These are phyloP conservation scores for Penicillium paneum DNA, from an alignment of 2,329 filamentous ascomycete genomes.

Conservation along the genomic window DNA sequence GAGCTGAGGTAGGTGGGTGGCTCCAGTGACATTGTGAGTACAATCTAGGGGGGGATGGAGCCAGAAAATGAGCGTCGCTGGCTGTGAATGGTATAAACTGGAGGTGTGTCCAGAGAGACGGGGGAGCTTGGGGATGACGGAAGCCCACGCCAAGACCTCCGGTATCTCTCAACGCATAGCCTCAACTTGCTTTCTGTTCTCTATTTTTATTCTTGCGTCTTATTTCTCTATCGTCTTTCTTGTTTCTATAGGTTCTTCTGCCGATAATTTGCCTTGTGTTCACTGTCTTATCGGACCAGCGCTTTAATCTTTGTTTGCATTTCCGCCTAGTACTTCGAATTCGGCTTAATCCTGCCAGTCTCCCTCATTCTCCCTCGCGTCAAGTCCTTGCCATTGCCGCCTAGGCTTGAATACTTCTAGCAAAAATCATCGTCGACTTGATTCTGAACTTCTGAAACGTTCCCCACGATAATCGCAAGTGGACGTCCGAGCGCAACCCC, in stretches of 20 bases:
- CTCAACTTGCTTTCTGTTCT: slow-evolving; percentile 6
- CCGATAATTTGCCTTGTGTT: neutral
- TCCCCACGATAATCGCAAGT: neutral
- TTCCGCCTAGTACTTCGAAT: slow-evolving; percentile 11
- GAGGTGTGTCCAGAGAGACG: slow-evolving; percentile 15
- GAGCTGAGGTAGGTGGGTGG: slow-evolving; percentile 83
- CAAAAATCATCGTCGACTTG: neutral
- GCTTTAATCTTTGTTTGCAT: slow-evolving; percentile 9
- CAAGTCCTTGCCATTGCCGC: neutral
- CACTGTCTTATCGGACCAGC: neutral
- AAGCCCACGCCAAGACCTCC: slow-evolving; percentile 26
- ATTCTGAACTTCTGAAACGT: neutral
- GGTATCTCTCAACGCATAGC: slow-evolving; percentile 12
- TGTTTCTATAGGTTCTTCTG: neutral
- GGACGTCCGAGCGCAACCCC: slow-evolving; percentile 15
- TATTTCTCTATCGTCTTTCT: slow-evolving; percentile 1
- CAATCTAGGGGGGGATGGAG: slow-evolving; percentile 7
- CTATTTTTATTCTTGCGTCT: neutral
- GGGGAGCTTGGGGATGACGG: slow-evolving; percentile 26
- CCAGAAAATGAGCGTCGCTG: slow-evolving; percentile 8
- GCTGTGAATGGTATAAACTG: slow-evolving; percentile 5
- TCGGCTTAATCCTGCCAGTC: slow-evolving; percentile 2
- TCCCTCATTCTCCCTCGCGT: slow-evolving; percentile 3
- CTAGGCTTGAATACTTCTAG: neutral
- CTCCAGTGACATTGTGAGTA: slow-evolving; percentile 74